phyloP scores from a whole-genome alignment of 2,329 filamentous ascomycete species.

The Pseudogymnoascus sp. region DNA sequence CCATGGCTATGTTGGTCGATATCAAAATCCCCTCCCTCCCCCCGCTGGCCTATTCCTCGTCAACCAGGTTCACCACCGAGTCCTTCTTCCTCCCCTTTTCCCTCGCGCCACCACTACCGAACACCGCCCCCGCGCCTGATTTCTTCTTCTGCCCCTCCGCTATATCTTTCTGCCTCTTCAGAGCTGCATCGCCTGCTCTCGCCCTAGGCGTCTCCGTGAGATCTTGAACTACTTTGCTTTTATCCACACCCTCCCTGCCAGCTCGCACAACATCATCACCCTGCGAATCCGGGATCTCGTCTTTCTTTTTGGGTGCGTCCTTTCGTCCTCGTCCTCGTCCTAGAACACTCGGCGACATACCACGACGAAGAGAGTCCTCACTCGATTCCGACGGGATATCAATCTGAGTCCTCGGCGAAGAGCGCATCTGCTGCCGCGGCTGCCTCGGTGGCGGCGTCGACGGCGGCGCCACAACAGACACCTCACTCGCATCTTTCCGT shows the following conservation, averaged over 20 bases:
- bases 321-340: not conserved
- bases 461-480: not conserved
- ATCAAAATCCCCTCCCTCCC: not conserved
- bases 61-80: not conserved
- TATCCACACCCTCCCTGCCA: not conserved
- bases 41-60: not conserved
- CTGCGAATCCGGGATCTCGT: not conserved
- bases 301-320: not conserved
- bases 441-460: not conserved
- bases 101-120: not conserved
- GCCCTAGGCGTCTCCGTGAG: not conserved
- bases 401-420: not conserved
- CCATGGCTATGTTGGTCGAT: not conserved
- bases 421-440: not conserved
- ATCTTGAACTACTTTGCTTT: not conserved
- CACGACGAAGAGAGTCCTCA: not conserved
- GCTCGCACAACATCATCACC: not conserved
- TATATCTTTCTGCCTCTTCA: not conserved
- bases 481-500: not conserved
- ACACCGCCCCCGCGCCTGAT: not conserved
- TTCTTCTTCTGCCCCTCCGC: not conserved
- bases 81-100: not conserved
- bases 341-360: not conserved
- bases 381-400: not conserved
- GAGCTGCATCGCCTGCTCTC: not conserved